A percentile compares a stretch with the other conserved stretches of the same genome.
Evolutionary conservation across 2,329 filamentous ascomycete species (phyloP).

Genomic region (Aspergillus japonicus): DNA sequence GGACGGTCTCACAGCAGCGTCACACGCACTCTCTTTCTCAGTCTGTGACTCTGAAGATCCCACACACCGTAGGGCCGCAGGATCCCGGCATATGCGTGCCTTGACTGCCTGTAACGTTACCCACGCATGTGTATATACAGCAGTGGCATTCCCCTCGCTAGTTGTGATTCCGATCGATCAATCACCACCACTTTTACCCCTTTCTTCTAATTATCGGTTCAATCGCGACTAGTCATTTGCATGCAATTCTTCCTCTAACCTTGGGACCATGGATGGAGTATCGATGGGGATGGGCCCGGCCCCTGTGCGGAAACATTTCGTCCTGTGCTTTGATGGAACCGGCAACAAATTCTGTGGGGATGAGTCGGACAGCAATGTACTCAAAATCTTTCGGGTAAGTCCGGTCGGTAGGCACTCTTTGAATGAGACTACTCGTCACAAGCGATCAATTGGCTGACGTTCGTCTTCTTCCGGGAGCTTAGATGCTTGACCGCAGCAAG

Average conservation of each 20-base stretch:
- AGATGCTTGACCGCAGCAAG: constrained; percentile 44
- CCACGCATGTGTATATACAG: neutral
- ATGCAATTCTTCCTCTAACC: neutral
- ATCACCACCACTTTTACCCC: neutral
- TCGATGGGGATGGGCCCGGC: constrained; percentile 20
- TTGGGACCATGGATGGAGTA: constrained; percentile 4
- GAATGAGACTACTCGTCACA: constrained; percentile 1
- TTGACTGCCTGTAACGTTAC: no score
- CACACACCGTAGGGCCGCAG: neutral
- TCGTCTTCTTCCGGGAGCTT: neutral
- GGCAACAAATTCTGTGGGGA: constrained; percentile 47
- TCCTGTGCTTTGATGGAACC: constrained; percentile 47
- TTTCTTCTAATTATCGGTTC: neutral
- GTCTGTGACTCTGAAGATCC: constrained; percentile 4
- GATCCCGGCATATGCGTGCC: no score
- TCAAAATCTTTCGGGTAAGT: constrained; percentile 47
- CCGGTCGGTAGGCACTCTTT: neutral
- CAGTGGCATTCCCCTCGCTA: neutral
- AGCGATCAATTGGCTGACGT: neutral
- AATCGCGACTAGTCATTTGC: neutral
- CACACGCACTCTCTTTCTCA: neutral
- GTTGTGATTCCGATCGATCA: neutral
- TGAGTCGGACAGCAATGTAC: constrained; percentile 47
- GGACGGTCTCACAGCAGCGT: constrained; percentile 6
- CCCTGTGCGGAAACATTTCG: constrained; percentile 36